These are phyloP conservation scores for Termitomyces sp. DNA, from an alignment of 768 basidiomycete species.

Conservation along the genomic window DNA sequence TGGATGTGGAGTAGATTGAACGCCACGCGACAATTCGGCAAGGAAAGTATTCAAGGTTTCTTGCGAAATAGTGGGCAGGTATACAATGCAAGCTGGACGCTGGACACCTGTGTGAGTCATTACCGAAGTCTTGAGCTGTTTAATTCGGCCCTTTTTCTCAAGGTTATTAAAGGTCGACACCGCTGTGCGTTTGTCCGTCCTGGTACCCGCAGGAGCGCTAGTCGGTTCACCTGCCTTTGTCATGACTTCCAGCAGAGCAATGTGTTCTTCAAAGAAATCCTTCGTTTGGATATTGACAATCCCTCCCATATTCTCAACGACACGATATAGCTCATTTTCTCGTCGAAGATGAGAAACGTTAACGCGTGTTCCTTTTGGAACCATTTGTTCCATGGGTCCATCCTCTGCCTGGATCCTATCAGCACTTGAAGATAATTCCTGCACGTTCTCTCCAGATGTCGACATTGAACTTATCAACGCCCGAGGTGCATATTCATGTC, in stretches of 20 bases:
- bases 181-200: slow-evolving; percentile 70
- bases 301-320: slow-evolving; percentile 63
- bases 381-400: neutral
- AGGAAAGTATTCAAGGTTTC: slow-evolving; percentile 56
- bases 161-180: slow-evolving; percentile 52
- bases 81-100: slow-evolving; percentile 56
- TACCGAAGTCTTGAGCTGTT: slow-evolving; percentile 61
- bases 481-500: neutral
- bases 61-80: slow-evolving; percentile 54
- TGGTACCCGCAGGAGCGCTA: slow-evolving; percentile 63
- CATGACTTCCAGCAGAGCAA: slow-evolving; percentile 53
- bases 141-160: slow-evolving; percentile 63
- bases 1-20: slow-evolving; percentile 27
- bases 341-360: slow-evolving; percentile 77
- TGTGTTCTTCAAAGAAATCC: slow-evolving; percentile 66
- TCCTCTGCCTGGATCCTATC: neutral
- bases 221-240: slow-evolving; percentile 57
- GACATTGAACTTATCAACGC: neutral
- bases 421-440: neutral
- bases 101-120: slow-evolving; percentile 51
- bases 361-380: slow-evolving; percentile 27
- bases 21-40: slow-evolving; percentile 38
- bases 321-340: slow-evolving; percentile 71
- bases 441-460: neutral
- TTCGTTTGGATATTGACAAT: slow-evolving; percentile 60